Conservation (phyloP, 192 early-diverging fungal genomes). For the Dimargaris xerosporica region DNA sequence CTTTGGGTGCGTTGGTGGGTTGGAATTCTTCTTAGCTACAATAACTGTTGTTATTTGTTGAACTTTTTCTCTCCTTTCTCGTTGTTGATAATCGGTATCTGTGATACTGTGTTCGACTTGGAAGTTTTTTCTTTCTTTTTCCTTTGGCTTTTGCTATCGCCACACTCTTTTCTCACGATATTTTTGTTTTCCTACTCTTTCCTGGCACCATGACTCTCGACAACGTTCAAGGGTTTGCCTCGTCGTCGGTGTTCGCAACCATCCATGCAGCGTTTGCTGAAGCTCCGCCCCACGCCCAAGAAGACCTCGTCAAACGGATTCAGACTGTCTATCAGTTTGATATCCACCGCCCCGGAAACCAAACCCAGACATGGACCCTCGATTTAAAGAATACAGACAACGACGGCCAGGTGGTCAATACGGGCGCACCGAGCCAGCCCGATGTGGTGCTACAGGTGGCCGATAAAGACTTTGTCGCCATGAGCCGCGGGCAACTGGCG, state of each 20-base stretch:
- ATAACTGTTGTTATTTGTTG: no score
- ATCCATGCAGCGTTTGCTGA: background rate
- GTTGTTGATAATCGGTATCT: no score
- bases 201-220: background rate
- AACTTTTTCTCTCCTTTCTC: no score
- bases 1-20: no score
- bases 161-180: background rate
- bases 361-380: conserved; percentile 63
- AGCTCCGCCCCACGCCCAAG: background rate
- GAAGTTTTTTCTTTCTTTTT: background rate
- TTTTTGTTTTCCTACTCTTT: background rate
- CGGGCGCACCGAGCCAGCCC: conserved; percentile 37
- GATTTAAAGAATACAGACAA: conserved; percentile 70
- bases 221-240: background rate
- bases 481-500: conserved; percentile 59
- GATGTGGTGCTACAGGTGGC: conserved; percentile 55
- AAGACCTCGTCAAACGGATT: conserved; percentile 40
- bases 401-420: conserved; percentile 34
- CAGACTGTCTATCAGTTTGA: conserved; percentile 84
- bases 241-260: background rate
- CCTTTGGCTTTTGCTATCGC: background rate
- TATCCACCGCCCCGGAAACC: conserved; percentile 43
- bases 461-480: conserved; percentile 69
- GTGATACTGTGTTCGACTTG: no score
- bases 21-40: no score